Evolutionary conservation across 164 flowering plant species (phyloP).

Genomic region (Aristolochia contorta): DNA sequence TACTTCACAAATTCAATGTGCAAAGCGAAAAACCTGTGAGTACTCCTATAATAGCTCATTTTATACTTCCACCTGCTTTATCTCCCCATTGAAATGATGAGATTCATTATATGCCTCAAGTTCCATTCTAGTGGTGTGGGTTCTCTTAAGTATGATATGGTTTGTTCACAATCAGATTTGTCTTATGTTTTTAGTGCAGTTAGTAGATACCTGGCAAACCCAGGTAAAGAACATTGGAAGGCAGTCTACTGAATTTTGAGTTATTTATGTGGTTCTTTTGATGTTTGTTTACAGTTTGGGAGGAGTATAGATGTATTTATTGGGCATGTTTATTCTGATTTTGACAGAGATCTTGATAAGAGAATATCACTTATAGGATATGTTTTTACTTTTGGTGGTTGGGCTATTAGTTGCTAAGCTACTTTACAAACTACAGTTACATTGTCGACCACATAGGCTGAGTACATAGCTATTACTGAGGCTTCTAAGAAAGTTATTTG

Average conservation of each 20-base stretch:
- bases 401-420: not conserved
- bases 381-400: too few relatives aligned
- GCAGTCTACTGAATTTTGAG: too few relatives aligned
- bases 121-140: not conserved
- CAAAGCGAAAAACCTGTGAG: not conserved
- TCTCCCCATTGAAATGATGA: not conserved
- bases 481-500: not conserved
- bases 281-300: not conserved
- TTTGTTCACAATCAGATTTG: not conserved
- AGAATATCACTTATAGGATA: not conserved
- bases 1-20: not conserved
- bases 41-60: not conserved
- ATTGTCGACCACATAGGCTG: too few relatives aligned
- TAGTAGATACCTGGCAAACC: too few relatives aligned
- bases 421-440: not conserved
- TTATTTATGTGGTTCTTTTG: too few relatives aligned
- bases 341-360: not conserved
- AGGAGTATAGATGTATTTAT: not conserved
- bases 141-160: not conserved
- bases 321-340: not conserved
- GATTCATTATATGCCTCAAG: not conserved
- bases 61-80: not conserved
- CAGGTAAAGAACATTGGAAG: too few relatives aligned
- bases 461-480: too few relatives aligned
- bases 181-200: too few relatives aligned